Conservation (phyloP, 371 early-diverging fungal genomes). For the Paraphysoderma sedebokerense region DNA sequence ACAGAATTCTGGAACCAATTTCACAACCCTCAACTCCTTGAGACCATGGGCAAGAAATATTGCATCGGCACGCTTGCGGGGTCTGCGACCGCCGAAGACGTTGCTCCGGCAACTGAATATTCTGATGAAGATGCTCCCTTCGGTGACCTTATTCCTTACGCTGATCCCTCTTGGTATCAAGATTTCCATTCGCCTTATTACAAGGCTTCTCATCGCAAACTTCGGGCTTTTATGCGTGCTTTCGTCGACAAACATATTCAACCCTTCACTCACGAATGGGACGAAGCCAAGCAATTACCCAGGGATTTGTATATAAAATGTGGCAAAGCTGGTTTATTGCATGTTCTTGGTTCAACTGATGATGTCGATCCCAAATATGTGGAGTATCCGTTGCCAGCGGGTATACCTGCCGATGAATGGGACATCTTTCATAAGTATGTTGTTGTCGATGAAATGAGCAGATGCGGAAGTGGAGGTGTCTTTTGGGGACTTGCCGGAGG, state of each 20-base stretch:
- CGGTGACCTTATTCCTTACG: conserved; percentile 62
- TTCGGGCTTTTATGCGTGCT: conserved; percentile 46
- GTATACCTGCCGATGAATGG: conserved; percentile 32
- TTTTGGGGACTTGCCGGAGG: conserved; percentile 69
- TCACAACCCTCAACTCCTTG: conserved; percentile 1
- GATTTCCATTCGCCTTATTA: conserved; percentile 45
- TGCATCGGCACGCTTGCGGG: neutral
- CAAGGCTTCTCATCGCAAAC: conserved; percentile 51
- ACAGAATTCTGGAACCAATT: conserved; percentile 22
- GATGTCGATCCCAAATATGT: conserved; percentile 10
- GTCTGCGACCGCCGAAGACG: neutral
- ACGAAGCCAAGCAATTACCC: conserved; percentile 61
- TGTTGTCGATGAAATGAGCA: conserved; percentile 56
- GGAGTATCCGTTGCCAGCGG: conserved; percentile 20
- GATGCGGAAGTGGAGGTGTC: conserved; percentile 71
- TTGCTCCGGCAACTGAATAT: too few species aligned
- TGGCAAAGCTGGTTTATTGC: conserved; percentile 53
- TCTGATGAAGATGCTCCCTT: conserved; percentile 30
- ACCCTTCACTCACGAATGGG: conserved; percentile 70
- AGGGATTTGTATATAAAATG: conserved; percentile 43
- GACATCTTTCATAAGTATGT: conserved; percentile 66
- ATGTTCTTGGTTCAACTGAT: conserved; percentile 41
- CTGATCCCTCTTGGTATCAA: conserved; percentile 75
- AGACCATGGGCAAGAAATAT: neutral
- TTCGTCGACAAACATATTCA: conserved; percentile 66